phyloP scores from a whole-genome alignment of 1,284 basidiomycete genomes.

The Trichosporon sp. region DNA sequence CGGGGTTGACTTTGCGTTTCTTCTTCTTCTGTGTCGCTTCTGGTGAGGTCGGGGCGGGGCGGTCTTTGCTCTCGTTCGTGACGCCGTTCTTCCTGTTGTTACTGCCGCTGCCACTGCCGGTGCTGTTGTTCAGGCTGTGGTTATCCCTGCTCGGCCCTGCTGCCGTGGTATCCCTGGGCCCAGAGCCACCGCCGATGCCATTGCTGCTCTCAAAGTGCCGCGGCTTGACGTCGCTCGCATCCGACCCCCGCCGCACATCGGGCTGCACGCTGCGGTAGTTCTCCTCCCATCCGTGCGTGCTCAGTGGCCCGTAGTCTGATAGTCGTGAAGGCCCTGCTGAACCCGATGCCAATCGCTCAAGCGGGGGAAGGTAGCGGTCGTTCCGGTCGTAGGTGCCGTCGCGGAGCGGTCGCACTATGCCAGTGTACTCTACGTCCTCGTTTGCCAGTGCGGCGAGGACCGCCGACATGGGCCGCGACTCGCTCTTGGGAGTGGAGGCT shows the following conservation, averaged over 20 bases:
- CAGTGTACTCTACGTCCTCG: constrained; percentile 16
- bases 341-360: neutral
- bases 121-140: neutral
- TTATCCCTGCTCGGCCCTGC: neutral
- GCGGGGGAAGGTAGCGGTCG: constrained; percentile 3
- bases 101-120: neutral
- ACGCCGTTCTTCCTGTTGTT: neutral
- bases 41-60: neutral
- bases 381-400: constrained; percentile 5
- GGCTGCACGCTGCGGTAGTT: constrained; percentile 1
- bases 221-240: neutral
- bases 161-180: neutral
- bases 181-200: neutral
- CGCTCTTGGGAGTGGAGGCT: neutral
- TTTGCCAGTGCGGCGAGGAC: constrained; percentile 13
- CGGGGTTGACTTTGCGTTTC: neutral
- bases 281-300: neutral
- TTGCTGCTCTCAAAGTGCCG: neutral
- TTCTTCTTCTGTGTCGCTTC: constrained; percentile 1
- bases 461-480: constrained; percentile 5
- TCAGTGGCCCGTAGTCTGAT: neutral
- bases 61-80: neutral
- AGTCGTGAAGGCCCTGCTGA: neutral
- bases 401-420: constrained; percentile 13
- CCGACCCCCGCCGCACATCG: neutral